Evolutionary conservation across 2,329 filamentous ascomycete genomes (phyloP).

Genomic region (Diplodia scrobiculata): DNA sequence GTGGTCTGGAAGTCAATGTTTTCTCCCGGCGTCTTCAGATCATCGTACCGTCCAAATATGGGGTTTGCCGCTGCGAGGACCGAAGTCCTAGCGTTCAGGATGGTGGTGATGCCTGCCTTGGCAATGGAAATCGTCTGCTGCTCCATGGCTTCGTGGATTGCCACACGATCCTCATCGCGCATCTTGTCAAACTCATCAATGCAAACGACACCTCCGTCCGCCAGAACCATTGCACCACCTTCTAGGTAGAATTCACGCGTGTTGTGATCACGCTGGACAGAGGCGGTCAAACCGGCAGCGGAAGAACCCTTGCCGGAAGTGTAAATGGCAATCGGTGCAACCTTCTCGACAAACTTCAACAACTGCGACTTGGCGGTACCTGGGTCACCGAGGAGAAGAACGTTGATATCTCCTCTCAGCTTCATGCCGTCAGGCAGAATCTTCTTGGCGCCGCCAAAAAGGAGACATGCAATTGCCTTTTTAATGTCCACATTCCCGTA

Average conservation of each 20-base stretch:
- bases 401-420: slow-evolving; percentile 95
- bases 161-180: slow-evolving; percentile 98
- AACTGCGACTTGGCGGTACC: slow-evolving; percentile 98
- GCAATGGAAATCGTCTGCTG: slow-evolving; percentile 99
- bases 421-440: slow-evolving; percentile 97
- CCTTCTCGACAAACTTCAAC: slow-evolving; percentile 97
- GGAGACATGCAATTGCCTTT: slow-evolving; percentile 89
- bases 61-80: slow-evolving; percentile 95
- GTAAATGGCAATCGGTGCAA: slow-evolving; percentile 93
- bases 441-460: slow-evolving; percentile 96
- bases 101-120: slow-evolving; percentile 97
- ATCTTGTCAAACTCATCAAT: slow-evolving; percentile 99
- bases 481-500: slow-evolving; percentile 97
- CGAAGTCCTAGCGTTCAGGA: slow-evolving; percentile 91
- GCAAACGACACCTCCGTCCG: slow-evolving; percentile 86
- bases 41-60: slow-evolving; percentile 96
- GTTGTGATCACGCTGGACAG: slow-evolving; percentile 89
- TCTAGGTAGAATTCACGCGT: slow-evolving; percentile 98
- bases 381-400: slow-evolving; percentile 91
- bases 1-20: slow-evolving; percentile 99
- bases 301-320: slow-evolving; percentile 96
- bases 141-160: slow-evolving; percentile 99
- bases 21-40: slow-evolving; percentile 94
- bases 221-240: slow-evolving; percentile 90
- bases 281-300: slow-evolving; percentile 95